Percentiles rank a stretch among this genome's conserved stretches.
These are phyloP conservation scores for Monilinia laxa DNA, from an alignment of 2,329 filamentous ascomycete genomes.

Conservation along the genomic window DNA sequence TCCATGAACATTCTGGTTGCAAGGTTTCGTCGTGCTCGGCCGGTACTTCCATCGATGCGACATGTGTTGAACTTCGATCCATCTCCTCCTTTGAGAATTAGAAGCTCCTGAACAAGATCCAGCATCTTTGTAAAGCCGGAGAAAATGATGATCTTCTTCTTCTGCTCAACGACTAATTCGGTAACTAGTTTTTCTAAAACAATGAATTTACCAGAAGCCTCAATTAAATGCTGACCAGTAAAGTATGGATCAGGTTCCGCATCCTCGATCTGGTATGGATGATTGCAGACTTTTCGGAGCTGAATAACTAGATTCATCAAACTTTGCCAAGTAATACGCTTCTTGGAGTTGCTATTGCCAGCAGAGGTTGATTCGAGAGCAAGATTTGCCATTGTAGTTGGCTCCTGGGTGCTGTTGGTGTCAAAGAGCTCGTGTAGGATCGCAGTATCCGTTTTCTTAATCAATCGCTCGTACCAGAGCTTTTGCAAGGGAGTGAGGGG, in stretches of 20 bases:
- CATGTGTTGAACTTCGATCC: conserved; percentile 70
- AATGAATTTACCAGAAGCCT: conserved; percentile 85
- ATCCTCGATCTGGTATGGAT: conserved; percentile 60
- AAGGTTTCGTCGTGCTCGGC: conserved; percentile 83
- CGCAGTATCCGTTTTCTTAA: conserved; percentile 53
- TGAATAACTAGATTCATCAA: conserved; percentile 95
- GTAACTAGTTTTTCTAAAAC: conserved; percentile 82
- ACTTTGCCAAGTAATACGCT: conserved; percentile 46
- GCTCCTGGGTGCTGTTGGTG: conserved; percentile 47
- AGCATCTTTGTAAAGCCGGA: conserved; percentile 91
- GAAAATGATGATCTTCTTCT: conserved; percentile 83
- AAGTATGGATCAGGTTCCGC: conserved; percentile 55
- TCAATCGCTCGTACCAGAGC: conserved; percentile 56
- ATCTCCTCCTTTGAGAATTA: conserved; percentile 49
- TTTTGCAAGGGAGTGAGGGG: conserved; percentile 58
- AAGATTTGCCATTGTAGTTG: conserved; percentile 40
- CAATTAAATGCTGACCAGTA: conserved; percentile 77
- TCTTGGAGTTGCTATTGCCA: conserved; percentile 36
- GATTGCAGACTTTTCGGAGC: conserved; percentile 87
- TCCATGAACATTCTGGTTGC: conserved; percentile 94
- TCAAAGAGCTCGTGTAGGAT: conserved; percentile 54
- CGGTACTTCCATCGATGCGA: conserved; percentile 79
- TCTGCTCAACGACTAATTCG: conserved; percentile 65
- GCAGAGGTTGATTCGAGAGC: conserved; percentile 37
- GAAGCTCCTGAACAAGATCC: conserved; percentile 86